Evolutionary conservation across 129 eudicot species (phyloP).

Genomic region (Logfia minima): DNA sequence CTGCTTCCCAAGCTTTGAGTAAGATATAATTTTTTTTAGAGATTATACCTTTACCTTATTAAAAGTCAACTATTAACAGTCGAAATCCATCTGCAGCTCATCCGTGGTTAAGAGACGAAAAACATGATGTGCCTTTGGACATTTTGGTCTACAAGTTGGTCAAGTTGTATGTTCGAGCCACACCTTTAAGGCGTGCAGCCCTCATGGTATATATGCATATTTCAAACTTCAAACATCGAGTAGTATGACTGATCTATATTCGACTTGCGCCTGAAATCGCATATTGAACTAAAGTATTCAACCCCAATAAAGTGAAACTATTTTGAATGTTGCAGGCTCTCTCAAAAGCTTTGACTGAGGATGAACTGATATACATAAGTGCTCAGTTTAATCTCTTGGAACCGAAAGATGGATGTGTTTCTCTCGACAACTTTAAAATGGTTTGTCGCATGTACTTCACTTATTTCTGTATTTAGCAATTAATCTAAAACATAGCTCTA

Average conservation of each 20-base stretch:
- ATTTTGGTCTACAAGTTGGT: slow-evolving; percentile 67
- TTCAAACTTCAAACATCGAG: background rate
- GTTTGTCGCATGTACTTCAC: slow-evolving; percentile 41
- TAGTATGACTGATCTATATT: background rate
- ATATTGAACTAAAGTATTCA: background rate
- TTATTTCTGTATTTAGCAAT: background rate
- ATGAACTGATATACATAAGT: slow-evolving; percentile 64
- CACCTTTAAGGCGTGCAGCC: slow-evolving; percentile 86
- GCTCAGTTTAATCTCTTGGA: slow-evolving; percentile 83
- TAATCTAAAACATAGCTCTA: background rate
- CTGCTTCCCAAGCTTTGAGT: slow-evolving; percentile 86
- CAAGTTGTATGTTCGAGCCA: slow-evolving; percentile 74
- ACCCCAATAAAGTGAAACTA: too few species aligned
- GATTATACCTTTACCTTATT: background rate
- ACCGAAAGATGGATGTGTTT: slow-evolving; percentile 74
- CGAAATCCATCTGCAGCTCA: slow-evolving; percentile 58
- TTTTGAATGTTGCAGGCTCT: slow-evolving; percentile 62
- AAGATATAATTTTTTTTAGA: slow-evolving; percentile 12
- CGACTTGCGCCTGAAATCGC: background rate
- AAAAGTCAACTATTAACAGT: background rate
- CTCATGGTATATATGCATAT: slow-evolving; percentile 52
- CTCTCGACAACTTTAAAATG: slow-evolving; percentile 75
- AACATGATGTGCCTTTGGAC: slow-evolving; percentile 62
- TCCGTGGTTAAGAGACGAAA: slow-evolving; percentile 82
- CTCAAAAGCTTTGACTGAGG: slow-evolving; percentile 82